Conservation (phyloP, 352 stramenopile genomes). For the Globisporangium carolinianum region DNA sequence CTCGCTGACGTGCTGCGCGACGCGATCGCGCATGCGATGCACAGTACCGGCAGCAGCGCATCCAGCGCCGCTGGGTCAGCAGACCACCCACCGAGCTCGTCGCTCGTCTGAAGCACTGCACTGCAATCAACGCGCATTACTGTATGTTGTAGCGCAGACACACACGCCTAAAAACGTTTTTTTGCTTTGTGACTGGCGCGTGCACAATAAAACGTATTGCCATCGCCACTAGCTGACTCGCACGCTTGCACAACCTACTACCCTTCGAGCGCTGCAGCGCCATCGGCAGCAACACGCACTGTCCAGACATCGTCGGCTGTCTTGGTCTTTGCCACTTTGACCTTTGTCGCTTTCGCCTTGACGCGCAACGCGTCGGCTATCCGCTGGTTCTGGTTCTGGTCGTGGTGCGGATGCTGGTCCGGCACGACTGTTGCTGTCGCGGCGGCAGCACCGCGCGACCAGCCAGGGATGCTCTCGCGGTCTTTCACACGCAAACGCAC, state of each 20-base stretch:
- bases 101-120: conserved; percentile 23
- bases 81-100: conserved; percentile 11
- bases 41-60: neutral
- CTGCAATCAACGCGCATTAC: no score
- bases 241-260: no score
- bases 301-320: conserved; percentile 2
- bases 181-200: no score
- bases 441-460: conserved; percentile 23
- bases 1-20: conserved; percentile 57
- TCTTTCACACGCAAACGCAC: conserved; percentile 74
- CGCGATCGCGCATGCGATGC: conserved; percentile 27
- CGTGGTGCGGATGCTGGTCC: neutral
- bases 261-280: neutral
- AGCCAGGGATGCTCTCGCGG: conserved; percentile 71
- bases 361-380: no score
- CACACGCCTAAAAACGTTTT: no score
- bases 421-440: neutral
- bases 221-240: no score
- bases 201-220: no score
- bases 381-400: neutral
- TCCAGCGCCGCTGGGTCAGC: neutral
- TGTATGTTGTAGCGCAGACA: no score
- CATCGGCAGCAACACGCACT: neutral
- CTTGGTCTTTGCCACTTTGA: conserved; percentile 1
- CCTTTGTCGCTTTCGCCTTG: neutral